These are phyloP conservation scores for Diaporthe helianthi DNA, from an alignment of 2,329 filamentous ascomycete genomes.

Conservation along the genomic window DNA sequence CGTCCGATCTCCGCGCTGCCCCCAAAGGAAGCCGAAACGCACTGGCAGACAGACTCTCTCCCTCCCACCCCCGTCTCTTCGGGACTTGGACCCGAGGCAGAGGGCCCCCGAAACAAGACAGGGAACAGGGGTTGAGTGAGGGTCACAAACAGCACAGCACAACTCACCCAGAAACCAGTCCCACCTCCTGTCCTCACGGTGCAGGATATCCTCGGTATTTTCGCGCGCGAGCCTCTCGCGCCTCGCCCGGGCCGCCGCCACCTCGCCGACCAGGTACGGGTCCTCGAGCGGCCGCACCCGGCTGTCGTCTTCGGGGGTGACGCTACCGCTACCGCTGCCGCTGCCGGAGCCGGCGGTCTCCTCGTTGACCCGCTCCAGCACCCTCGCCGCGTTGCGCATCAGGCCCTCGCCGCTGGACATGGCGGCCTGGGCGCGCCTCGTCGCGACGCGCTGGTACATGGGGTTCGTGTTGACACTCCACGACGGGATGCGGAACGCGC, in stretches of 20 bases:
- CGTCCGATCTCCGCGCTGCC: not conserved
- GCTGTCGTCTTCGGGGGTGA: slow-evolving; percentile 34
- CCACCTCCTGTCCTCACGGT: slow-evolving; percentile 65
- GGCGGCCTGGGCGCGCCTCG: slow-evolving; percentile 59
- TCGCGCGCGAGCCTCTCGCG: slow-evolving; percentile 64
- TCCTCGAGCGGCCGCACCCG: slow-evolving; percentile 65
- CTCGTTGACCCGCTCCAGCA: slow-evolving; percentile 48
- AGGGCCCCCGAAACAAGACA: slow-evolving; percentile 8
- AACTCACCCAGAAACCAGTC: slow-evolving; percentile 65
- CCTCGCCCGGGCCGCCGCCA: slow-evolving; percentile 64
- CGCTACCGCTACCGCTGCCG: slow-evolving; percentile 23
- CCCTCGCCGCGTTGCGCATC: slow-evolving; percentile 39
- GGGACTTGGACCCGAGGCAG: not conserved
- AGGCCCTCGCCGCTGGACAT: slow-evolving; percentile 44
- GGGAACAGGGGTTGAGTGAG: slow-evolving; percentile 38
- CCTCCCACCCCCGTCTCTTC: too few relatives aligned
- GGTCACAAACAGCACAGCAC: slow-evolving; percentile 31
- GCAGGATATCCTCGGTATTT: slow-evolving; percentile 60
- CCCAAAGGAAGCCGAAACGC: not conserved
- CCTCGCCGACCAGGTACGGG: slow-evolving; percentile 71
- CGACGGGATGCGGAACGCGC: slow-evolving; percentile 62
- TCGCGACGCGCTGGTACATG: slow-evolving; percentile 68
- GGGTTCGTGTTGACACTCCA: slow-evolving; percentile 66
- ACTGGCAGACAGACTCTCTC: not conserved
- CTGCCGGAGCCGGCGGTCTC: slow-evolving; percentile 40